phyloP scores from a whole-genome alignment of 805 yeast species.

The Lachancea meyersii region DNA sequence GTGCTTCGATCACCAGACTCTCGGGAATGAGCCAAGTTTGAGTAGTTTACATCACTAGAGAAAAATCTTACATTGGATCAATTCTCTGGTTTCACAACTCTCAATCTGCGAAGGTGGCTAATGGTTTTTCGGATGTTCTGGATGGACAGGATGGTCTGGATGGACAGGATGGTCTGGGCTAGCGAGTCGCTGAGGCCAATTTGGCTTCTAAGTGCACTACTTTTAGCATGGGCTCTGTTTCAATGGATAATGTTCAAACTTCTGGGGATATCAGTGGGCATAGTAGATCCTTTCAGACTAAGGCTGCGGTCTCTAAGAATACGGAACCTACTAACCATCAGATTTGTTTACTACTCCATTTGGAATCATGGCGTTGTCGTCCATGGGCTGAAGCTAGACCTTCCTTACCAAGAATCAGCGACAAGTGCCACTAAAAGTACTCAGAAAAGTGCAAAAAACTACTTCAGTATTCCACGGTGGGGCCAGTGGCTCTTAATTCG shows the following conservation, averaged over 20 bases:
- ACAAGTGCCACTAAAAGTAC: neutral
- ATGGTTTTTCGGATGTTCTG: no score
- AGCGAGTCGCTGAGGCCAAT: neutral
- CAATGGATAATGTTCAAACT: constrained; percentile 5
- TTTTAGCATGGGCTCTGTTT: constrained; percentile 2
- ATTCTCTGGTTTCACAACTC: no score
- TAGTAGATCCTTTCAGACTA: constrained; percentile 7
- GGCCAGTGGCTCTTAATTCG: constrained; percentile 3
- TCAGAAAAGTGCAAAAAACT: constrained; percentile 2
- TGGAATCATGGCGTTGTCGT: constrained; percentile 8
- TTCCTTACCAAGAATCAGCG: neutral
- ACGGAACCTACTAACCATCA: neutral
- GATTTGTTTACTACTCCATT: constrained; percentile 7
- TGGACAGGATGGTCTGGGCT: no score
- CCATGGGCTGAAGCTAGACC: constrained; percentile 4
- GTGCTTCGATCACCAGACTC: no score
- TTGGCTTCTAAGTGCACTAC: neutral
- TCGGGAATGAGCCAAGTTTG: no score
- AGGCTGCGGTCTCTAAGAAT: constrained; percentile 4
- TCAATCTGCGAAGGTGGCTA: no score
- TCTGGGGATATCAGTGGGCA: constrained; percentile 7
- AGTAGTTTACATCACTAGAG: no score
- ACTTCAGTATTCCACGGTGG: constrained; percentile 7
- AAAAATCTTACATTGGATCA: no score
- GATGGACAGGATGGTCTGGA: no score